Percentiles rank a stretch among this genome's conserved stretches.
phyloP scores from a whole-genome alignment of 2,329 filamentous ascomycete species.

The Metarhizium anisopliae region DNA sequence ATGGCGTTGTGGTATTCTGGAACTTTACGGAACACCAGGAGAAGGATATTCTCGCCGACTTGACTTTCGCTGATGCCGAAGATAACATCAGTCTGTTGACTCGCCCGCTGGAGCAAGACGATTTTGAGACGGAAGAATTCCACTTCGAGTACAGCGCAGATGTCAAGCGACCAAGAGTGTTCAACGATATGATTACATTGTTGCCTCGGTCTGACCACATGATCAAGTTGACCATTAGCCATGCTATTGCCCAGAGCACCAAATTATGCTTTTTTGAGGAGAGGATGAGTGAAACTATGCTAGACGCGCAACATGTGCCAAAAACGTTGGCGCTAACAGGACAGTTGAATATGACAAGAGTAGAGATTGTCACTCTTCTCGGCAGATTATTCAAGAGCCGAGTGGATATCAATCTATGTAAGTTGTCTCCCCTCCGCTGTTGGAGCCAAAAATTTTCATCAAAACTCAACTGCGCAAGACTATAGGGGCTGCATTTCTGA shows the following conservation, averaged over 20 bases:
- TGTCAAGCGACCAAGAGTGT: conserved; percentile 81
- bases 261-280: conserved; percentile 96
- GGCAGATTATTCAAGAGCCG: conserved; percentile 86
- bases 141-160: conserved; percentile 93
- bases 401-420: conserved; percentile 96
- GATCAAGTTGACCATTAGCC: conserved; percentile 96
- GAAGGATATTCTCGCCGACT: conserved; percentile 88
- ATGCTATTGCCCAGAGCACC: conserved; percentile 94
- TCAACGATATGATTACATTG: conserved; percentile 98
- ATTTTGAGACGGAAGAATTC: conserved; percentile 96
- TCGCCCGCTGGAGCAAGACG: conserved; percentile 72
- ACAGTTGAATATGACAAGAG: conserved; percentile 80
- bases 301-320: conserved; percentile 84
- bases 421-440: conserved; percentile 23
- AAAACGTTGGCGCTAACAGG: conserved; percentile 83
- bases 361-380: conserved; percentile 86
- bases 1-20: conserved; percentile 97
- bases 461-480: neutral
- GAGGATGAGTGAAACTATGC: conserved; percentile 90
- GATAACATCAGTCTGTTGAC: conserved; percentile 60
- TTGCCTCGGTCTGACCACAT: conserved; percentile 88
- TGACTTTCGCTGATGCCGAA: conserved; percentile 75
- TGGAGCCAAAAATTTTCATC: neutral
- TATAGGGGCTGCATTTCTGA: neutral
- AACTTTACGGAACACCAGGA: conserved; percentile 96